phyloP scores from a whole-genome alignment of 257 asterid genomes.

The Ligustrum vulgare region DNA sequence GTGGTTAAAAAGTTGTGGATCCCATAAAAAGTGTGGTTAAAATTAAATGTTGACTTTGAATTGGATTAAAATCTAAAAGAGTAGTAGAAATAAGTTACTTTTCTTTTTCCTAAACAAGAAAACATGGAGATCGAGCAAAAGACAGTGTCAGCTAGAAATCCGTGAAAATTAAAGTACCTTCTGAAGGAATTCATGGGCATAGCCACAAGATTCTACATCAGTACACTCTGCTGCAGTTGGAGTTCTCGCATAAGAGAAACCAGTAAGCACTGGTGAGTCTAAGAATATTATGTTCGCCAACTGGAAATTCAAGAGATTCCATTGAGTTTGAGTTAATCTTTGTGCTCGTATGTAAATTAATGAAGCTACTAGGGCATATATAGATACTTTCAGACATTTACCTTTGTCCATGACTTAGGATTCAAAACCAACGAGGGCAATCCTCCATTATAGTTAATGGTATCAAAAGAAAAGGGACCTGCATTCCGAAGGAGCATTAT shows the following conservation, averaged over 20 bases:
- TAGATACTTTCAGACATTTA: neutral
- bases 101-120: neutral
- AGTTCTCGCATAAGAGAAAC: conserved; percentile 43
- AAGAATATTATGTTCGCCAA: conserved; percentile 38
- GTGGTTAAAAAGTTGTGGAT: too few relatives aligned
- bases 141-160: neutral
- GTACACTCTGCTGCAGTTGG: conserved; percentile 25
- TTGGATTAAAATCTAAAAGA: too few relatives aligned
- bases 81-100: neutral
- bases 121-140: neutral
- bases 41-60: too few relatives aligned
- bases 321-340: neutral
- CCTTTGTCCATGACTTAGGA: conserved; percentile 39
- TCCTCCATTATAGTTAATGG: conserved; percentile 26
- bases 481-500: neutral
- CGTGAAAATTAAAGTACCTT: conserved; percentile 27
- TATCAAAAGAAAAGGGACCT: conserved; percentile 34
- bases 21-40: too few relatives aligned
- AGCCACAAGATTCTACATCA: conserved; percentile 28
- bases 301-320: conserved; percentile 11
- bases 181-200: conserved; percentile 34
- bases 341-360: neutral
- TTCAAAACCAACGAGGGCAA: conserved; percentile 35
- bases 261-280: conserved; percentile 43
- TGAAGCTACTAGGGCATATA: neutral